Evolutionary conservation across 345 rosid genomes (phyloP), one percentile per base, ranked within the genome.

Genomic region (Hibiscus tridactylites): DNA sequence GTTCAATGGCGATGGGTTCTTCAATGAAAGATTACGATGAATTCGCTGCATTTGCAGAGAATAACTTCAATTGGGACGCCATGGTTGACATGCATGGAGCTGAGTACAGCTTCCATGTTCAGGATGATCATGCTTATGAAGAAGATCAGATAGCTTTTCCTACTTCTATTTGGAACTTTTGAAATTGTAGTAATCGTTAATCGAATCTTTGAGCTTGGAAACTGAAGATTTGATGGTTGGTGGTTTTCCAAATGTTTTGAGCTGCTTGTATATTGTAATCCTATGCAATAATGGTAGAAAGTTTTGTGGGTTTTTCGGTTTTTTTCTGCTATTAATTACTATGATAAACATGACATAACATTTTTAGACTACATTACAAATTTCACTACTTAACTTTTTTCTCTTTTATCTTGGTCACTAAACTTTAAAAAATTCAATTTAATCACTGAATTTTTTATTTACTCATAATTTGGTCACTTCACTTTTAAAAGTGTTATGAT

Each of bases 81-180:
- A 61, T 86, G 65, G 81, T 82, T 33, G 97, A 83, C 69, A 83
- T 88, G 92, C 87, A 86, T 57, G 82, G 80, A 29, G 79, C 74
- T 75, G 73, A 79, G 62, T 29, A 78, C 21, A 37, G 74, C 70
- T 84, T 85, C 73, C 91, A 75, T 75, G 72, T 74, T 74, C 85
- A 72, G 71, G 96, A 89, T 70, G 57, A 74, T 29, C 86, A 66
- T 71, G 92, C 87, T 68, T 56, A 75, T 29, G 85, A 82, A 53
- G 93, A 93, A 42, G 90, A 88, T 21, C 24, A 21, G 46, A 46
- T 76, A 50, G 62, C 81, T 62, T 83, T 83, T 74, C 86, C 90
- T 50, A 10, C 86, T 56, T 85, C 93, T 71, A 78, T 88, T 72
- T 91, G 96, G 97, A 76, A 90, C 88, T 85, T 88, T 85, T 87